These are phyloP conservation scores for Colletotrichum sp. DNA, from an alignment of 2,329 filamentous ascomycete species.

Conservation along the genomic window DNA sequence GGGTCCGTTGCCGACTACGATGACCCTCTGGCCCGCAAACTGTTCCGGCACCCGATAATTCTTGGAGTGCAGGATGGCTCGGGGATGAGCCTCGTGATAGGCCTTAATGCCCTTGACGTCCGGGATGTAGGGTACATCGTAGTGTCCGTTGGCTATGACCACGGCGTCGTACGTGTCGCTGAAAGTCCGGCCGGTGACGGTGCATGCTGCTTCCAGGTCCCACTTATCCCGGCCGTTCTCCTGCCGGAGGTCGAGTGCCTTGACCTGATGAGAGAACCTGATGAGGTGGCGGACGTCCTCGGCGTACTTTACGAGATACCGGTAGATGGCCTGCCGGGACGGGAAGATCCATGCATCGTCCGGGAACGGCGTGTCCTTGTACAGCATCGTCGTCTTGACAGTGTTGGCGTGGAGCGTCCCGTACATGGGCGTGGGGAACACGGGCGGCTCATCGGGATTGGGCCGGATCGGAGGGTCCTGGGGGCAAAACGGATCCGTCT, in stretches of 20 bases:
- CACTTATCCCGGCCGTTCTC: constrained; percentile 54
- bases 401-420: constrained; percentile 86
- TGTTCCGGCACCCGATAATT: constrained; percentile 71
- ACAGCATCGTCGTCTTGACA: constrained; percentile 80
- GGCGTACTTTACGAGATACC: constrained; percentile 78
- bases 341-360: constrained; percentile 75
- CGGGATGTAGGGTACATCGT: constrained; percentile 72
- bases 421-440: constrained; percentile 87
- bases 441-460: constrained; percentile 44
- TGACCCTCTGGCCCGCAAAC: constrained; percentile 73
- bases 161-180: constrained; percentile 72
- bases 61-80: constrained; percentile 76
- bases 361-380: constrained; percentile 72
- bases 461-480: constrained; percentile 67
- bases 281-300: constrained; percentile 71
- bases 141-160: constrained; percentile 78
- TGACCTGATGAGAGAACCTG: constrained; percentile 72
- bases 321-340: constrained; percentile 69
- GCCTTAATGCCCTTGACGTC: constrained; percentile 61
- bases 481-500: constrained; percentile 67
- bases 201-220: constrained; percentile 61
- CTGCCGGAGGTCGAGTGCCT: constrained; percentile 52
- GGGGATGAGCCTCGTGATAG: constrained; percentile 66
- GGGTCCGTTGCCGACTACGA: constrained; percentile 84
- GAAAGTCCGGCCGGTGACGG: constrained; percentile 45